Evolutionary conservation across 192 early-diverging fungal species (phyloP).

Genomic region (Haplosporangium gracile): DNA sequence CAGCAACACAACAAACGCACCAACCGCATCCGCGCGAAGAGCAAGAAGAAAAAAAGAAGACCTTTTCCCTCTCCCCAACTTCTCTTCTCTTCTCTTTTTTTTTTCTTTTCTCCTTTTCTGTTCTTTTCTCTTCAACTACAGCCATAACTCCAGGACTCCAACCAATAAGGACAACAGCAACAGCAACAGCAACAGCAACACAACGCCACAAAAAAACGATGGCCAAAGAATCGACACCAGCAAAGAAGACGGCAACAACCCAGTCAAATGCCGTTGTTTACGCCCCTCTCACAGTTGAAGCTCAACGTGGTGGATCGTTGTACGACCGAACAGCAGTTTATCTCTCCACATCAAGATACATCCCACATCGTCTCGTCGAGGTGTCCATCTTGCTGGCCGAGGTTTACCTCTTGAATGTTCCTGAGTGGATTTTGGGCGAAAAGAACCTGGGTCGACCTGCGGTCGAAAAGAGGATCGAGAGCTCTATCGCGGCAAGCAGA

Average conservation of each 20-base stretch:
- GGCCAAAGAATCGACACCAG: neutral
- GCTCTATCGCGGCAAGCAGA: slow-evolving; percentile 33
- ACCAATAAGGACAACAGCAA: no score
- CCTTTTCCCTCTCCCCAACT: neutral
- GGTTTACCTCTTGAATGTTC: slow-evolving; percentile 33
- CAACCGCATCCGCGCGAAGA: neutral
- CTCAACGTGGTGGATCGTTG: slow-evolving; percentile 29
- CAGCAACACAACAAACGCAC: neutral
- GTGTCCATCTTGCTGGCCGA: slow-evolving; percentile 23
- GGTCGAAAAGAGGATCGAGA: slow-evolving; percentile 34
- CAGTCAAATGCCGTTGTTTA: neutral
- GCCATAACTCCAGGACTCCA: no score
- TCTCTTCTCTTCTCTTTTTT: neutral
- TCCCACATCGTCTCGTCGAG: slow-evolving; percentile 37
- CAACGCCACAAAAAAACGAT: neutral
- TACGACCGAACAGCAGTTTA: slow-evolving; percentile 23
- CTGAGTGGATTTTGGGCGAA: slow-evolving; percentile 45
- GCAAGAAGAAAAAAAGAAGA: no score
- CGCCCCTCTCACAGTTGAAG: slow-evolving; percentile 25
- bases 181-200: no score
- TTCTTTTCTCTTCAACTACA: neutral
- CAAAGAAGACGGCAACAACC: neutral
- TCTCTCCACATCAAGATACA: slow-evolving; percentile 34
- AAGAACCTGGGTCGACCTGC: slow-evolving; percentile 1
- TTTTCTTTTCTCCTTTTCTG: neutral